Evolutionary conservation across 2,329 filamentous ascomycete genomes (phyloP).

Genomic region (Calonectria pseudoturangicola): DNA sequence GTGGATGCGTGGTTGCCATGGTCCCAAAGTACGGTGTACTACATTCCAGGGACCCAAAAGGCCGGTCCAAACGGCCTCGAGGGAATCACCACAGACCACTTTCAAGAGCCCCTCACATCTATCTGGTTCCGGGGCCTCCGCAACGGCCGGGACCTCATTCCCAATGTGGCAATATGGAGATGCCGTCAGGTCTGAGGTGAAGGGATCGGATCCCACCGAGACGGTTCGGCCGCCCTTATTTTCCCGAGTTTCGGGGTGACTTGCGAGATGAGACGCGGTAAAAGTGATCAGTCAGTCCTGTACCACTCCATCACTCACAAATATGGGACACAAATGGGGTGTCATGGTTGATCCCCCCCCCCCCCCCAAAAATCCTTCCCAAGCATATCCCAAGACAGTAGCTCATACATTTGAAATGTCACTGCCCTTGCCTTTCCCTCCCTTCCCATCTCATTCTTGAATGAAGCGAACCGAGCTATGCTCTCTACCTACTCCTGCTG

Average conservation of each 20-base stretch:
- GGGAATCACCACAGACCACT: constrained; percentile 31
- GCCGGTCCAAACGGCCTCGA: constrained; percentile 31
- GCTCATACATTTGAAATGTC: constrained; percentile 10
- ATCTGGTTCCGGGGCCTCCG: constrained; percentile 32
- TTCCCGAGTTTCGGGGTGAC: constrained; percentile 20
- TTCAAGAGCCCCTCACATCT: constrained; percentile 10
- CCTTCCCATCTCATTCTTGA: neutral
- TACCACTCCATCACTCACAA: neutral
- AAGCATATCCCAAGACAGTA: constrained; percentile 21
- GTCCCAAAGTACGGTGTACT: constrained; percentile 24
- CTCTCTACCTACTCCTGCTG: neutral
- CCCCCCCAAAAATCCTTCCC: neutral
- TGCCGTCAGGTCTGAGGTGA: constrained; percentile 16
- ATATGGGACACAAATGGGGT: constrained; percentile 14
- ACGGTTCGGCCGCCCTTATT: constrained; percentile 20
- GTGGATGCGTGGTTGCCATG: neutral
- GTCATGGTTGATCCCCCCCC: neutral
- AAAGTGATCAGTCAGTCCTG: constrained; percentile 15
- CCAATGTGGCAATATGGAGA: constrained; percentile 30
- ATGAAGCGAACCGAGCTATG: neutral
- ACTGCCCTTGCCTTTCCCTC: neutral
- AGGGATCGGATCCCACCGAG: constrained; percentile 23
- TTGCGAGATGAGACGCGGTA: constrained; percentile 22
- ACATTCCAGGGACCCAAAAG: constrained; percentile 27
- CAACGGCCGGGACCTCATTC: constrained; percentile 34